phyloP scores from a whole-genome alignment of 129 eudicot genomes.

The Flaveria bidentis region DNA sequence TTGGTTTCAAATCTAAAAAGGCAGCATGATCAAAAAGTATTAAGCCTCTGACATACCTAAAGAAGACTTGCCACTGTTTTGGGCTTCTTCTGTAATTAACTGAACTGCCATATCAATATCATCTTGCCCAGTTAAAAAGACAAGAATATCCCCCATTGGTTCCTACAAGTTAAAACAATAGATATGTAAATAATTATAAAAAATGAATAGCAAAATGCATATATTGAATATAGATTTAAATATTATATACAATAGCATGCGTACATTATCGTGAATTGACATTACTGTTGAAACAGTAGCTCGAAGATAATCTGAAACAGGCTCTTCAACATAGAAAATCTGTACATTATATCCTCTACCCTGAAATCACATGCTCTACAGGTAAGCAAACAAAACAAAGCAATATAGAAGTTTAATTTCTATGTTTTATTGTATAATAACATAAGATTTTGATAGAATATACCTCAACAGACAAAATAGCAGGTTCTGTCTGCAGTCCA shows the following conservation, averaged over 20 bases:
- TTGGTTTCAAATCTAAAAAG: not conserved
- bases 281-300: conserved; percentile 85
- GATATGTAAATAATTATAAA: not conserved
- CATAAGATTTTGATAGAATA: not conserved
- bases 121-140: conserved; percentile 97
- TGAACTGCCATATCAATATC: conserved; percentile 92
- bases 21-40: conserved; percentile 12
- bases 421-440: not conserved
- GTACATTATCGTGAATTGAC: conserved; percentile 84
- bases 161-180: conserved; percentile 44
- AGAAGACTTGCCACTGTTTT: conserved; percentile 45
- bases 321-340: conserved; percentile 73
- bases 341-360: conserved; percentile 91
- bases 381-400: conserved; percentile 22
- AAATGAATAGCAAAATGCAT: not conserved
- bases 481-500: conserved; percentile 69
- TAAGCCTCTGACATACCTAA: conserved; percentile 39
- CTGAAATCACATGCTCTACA: conserved; percentile 43
- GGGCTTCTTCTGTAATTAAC: conserved; percentile 79
- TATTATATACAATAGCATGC: not conserved
- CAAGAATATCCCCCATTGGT: conserved; percentile 90
- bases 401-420: conserved; percentile 11
- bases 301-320: conserved; percentile 87
- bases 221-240: not conserved
- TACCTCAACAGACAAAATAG: conserved; percentile 98